A percentile compares a stretch with the other conserved stretches of the same genome.
Evolutionary conservation across 2,329 filamentous ascomycete species (phyloP).

Genomic region (Aspergillus tanneri): DNA sequence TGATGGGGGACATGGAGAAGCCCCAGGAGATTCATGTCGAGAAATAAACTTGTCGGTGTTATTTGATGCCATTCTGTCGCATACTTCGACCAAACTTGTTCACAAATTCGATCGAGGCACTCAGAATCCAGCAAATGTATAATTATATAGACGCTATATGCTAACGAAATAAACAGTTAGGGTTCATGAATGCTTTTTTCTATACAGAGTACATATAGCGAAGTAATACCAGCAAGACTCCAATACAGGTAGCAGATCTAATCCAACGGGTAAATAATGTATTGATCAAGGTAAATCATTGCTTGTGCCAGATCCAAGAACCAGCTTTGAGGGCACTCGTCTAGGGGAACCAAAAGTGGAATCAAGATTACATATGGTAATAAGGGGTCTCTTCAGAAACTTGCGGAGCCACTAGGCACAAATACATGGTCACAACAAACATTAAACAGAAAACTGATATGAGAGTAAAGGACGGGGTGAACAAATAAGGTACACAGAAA

Average conservation of each 20-base stretch:
- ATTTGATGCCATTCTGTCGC: too few species aligned
- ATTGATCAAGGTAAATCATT: constrained; percentile 12
- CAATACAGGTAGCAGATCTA: constrained; percentile 13
- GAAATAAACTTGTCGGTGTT: too few species aligned
- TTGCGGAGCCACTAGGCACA: neutral
- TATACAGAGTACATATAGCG: constrained; percentile 4
- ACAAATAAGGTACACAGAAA: constrained; percentile 15
- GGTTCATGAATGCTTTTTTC: neutral
- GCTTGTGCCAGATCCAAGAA: constrained; percentile 9
- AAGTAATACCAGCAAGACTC: neutral
- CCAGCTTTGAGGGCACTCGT: constrained; percentile 12
- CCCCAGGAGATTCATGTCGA: constrained; percentile 12
- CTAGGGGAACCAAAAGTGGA: constrained; percentile 2
- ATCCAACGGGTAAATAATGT: constrained; percentile 8
- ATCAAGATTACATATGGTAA: neutral
- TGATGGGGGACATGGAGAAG: constrained; percentile 10
- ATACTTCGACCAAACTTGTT: neutral
- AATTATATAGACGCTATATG: neutral
- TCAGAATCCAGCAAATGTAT: neutral
- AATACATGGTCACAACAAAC: constrained; percentile 3
- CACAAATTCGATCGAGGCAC: neutral
- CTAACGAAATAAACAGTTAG: neutral
- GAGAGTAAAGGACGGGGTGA: neutral
- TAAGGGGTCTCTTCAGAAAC: constrained; percentile 8
- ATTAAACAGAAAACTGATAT: constrained; percentile 5